Evolutionary conservation across 169 alveolate species (phyloP).

Genomic region (Plasmodium blacklocki): DNA sequence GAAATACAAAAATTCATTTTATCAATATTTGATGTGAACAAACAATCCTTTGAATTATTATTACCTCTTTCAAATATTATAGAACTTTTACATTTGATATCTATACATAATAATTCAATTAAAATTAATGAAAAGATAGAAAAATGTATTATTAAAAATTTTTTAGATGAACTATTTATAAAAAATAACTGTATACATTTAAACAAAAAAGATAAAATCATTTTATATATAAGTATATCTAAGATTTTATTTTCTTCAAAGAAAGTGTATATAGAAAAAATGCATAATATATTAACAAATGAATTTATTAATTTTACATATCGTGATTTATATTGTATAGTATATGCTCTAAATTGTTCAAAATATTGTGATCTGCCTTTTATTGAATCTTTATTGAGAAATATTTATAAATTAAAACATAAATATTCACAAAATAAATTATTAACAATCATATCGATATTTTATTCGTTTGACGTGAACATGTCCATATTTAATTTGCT

Average conservation of each 20-base stretch:
- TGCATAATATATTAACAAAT: conserved; percentile 11
- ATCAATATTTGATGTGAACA: neutral
- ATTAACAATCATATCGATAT: conserved; percentile 45
- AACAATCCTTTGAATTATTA: neutral
- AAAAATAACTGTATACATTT: conserved; percentile 39
- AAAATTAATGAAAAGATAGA: conserved; percentile 2
- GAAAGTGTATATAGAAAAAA: conserved; percentile 25
- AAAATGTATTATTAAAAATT: conserved; percentile 7
- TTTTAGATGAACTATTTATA: conserved; percentile 10
- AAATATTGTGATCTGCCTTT: conserved; percentile 35
- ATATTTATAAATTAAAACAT: conserved; percentile 49
- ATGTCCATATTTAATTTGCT: conserved; percentile 45
- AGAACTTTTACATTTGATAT: conserved; percentile 25
- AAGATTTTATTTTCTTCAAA: conserved; percentile 27
- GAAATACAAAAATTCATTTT: conserved; percentile 5
- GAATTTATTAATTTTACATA: conserved; percentile 59
- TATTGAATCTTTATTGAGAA: conserved; percentile 53
- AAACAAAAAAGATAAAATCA: conserved; percentile 39
- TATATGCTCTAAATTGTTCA: conserved; percentile 38
- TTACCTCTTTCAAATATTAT: conserved; percentile 13
- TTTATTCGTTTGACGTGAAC: conserved; percentile 44
- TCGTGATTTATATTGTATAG: conserved; percentile 48
- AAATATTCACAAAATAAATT: conserved; percentile 24
- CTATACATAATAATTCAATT: conserved; percentile 8
- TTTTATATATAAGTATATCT: conserved; percentile 47